These are phyloP conservation scores for Phlebopus sp. DNA, from an alignment of 1,284 basidiomycete genomes.

Conservation along the genomic window DNA sequence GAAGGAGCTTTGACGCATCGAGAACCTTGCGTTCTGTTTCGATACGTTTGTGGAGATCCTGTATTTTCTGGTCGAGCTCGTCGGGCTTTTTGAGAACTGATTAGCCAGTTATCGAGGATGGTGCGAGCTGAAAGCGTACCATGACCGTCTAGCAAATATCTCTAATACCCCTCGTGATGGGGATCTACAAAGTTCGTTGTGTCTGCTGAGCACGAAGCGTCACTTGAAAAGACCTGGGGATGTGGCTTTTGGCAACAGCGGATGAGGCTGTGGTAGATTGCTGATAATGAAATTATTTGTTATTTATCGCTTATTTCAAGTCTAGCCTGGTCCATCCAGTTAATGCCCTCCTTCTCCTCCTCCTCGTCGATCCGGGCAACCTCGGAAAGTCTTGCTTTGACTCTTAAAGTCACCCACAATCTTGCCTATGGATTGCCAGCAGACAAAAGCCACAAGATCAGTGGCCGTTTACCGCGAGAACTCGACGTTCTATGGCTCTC, in stretches of 20 bases:
- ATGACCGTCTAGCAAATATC: conserved; percentile 26
- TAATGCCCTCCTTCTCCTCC: conserved; percentile 40
- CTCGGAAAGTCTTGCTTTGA: conserved; percentile 31
- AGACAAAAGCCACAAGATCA: conserved; percentile 28
- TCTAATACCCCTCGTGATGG: conserved; percentile 17
- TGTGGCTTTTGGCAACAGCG: conserved; percentile 17
- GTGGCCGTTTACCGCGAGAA: conserved; percentile 41
- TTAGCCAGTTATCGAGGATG: conserved; percentile 11
- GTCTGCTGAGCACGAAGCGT: conserved; percentile 5
- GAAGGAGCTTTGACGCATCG: conserved; percentile 79
- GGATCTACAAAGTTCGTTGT: conserved; percentile 9
- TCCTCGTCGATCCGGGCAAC: conserved; percentile 33
- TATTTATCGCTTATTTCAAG: too few species aligned
- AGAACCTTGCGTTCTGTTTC: conserved; percentile 91
- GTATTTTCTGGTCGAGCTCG: conserved; percentile 86
- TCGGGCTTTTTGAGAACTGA: conserved; percentile 20
- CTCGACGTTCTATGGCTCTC: conserved; percentile 53
- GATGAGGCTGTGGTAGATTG: conserved; percentile 29
- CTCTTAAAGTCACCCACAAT: conserved; percentile 36
- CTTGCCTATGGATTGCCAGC: conserved; percentile 40
- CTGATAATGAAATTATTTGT: conserved; percentile 24
- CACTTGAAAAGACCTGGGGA: too few species aligned
- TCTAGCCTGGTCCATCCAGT: conserved; percentile 1
- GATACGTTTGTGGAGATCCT: conserved; percentile 88
- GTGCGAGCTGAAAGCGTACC: conserved; percentile 23